Evolutionary conservation across 78 protist species (phyloP), one percentile per base, ranked within the genome.

Genomic region (Guillardia theta): DNA sequence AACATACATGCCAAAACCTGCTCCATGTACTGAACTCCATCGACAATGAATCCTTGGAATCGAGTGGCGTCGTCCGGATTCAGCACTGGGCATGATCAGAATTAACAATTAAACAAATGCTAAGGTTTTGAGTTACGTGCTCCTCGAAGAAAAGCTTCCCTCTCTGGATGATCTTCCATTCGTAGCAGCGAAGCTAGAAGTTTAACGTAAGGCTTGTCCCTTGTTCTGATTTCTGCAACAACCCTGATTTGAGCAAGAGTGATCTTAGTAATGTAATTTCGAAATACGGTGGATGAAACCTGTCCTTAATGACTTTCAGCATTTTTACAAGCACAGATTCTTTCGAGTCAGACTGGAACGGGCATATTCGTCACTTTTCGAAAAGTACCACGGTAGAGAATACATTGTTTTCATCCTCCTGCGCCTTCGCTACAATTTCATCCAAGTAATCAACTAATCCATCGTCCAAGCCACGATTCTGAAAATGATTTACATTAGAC

Each of bases 21-120:
- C 90, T 78, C 90, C 90, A 78, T 78, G 48, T 78, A 78, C 90
- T 78, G 90, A 22, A 78, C 44, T 45, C 90, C 90, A 30, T 78
- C 90, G 53, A 78, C 53, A 1, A 78, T n/a, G 50, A 78, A 78
- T n/a, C 30, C 90, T 1, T 18, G 53, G 33, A 78, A 78, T 36
- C 24, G 24, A 36, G 22, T 33, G 27, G 83, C 83, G 21, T 24
- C 83, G 46, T 70, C 83, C 83, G 9, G 9, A 36, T 36, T 24
- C 41, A 15, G 83, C 83, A 70, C 83, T 2, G 70, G 21, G 70
- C 70, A 24, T 58, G 70, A 27, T 6, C 70, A 30, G 39, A 30
- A 24, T 30, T 27, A 58, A 8, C 70, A 30, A 27, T 30, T 24
- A 24, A 58, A 9, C 70, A 58, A 8, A 6, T 30, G 70, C 27